Evolutionary conservation across 139 green algal species (phyloP).

Genomic region (Micromonas commoda): DNA sequence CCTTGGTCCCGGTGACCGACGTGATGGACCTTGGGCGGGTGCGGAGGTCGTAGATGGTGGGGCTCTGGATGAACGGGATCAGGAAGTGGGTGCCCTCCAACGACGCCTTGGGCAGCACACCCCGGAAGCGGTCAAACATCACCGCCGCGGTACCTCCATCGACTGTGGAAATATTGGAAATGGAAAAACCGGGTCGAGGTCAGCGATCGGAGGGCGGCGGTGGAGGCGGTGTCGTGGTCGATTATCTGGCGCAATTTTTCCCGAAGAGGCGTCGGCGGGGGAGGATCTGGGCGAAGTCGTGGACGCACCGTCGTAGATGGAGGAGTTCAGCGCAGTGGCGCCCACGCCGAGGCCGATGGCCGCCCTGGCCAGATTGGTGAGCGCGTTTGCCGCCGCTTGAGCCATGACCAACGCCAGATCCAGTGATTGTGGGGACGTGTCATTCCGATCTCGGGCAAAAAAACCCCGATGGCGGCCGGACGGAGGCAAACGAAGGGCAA

Average conservation of each 20-base stretch:
- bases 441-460: too few relatives aligned
- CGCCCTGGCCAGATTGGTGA: not conserved
- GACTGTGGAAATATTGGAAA: conserved; percentile 57
- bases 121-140: conserved; percentile 91
- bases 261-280: not conserved
- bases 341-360: not conserved
- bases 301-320: conserved; percentile 24
- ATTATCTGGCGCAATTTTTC: too few relatives aligned
- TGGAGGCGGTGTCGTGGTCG: too few relatives aligned
- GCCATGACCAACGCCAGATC: not conserved
- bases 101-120: conserved; percentile 67
- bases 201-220: too few relatives aligned
- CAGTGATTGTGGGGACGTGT: not conserved
- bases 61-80: conserved; percentile 52
- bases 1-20: conserved; percentile 97
- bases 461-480: too few relatives aligned
- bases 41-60: conserved; percentile 92
- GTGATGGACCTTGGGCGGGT: conserved; percentile 84
- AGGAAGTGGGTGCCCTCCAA: conserved; percentile 85
- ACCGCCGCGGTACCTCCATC: conserved; percentile 94
- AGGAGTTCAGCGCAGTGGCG: not conserved
- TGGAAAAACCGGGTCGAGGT: too few relatives aligned
- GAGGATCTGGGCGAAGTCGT: not conserved
- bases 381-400: not conserved
- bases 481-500: too few relatives aligned